Base-by-base conservation (phyloP, 306 rosid species). In the Sophora flavescens region DNA sequence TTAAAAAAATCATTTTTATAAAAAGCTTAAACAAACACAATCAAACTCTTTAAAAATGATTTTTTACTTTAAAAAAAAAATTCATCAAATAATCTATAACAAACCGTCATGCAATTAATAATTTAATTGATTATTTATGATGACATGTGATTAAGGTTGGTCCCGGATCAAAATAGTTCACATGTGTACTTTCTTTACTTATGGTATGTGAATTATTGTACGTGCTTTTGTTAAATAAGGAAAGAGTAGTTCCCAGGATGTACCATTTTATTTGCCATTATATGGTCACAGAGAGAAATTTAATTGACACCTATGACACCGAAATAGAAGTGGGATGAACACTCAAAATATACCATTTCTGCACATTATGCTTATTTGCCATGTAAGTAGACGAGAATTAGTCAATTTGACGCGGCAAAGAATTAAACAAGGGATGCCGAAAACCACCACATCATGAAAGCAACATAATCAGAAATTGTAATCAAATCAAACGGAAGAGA, bases 401-500 rank as follows among this genome's bases (percentile, higher is more conserved):
- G 75, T 84, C 78, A 72, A 42, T 39, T 68, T 68, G 75, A 81
- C 57, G 66, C 65, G 75, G 73, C 45, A 64, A 58, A 61, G 56
- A 2, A 45, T 26, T 61, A 39, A 68, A 57, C 47, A 78, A 81
- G 63, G 2, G 17, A 71, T 42, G 66, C 11, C 63, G 66, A 42
- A 41, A 41, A 63, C 63, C 38, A 73, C 65, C 79, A 56, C 85
- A 50, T 65, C 70, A 83, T 39, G 73, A 78, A 45, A 82, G 72
- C 44, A 76, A 76, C 85, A 72, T 76, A 28, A 84, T 75, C 74
- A 75, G 76, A 79, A 80, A 79, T 3, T 33, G 52, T 17, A 59
- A 82, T 63, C 72, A 70, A 81, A 71, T 59, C n/a, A 78, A 75
- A 85, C 22, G 22, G 22, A 22, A 16, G 80, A 64, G 72, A 58